Percentiles rank a stretch among this genome's conserved stretches.
These are phyloP conservation scores for Candida krabiensis DNA, from an alignment of 805 yeast genomes.

Conservation along the genomic window DNA sequence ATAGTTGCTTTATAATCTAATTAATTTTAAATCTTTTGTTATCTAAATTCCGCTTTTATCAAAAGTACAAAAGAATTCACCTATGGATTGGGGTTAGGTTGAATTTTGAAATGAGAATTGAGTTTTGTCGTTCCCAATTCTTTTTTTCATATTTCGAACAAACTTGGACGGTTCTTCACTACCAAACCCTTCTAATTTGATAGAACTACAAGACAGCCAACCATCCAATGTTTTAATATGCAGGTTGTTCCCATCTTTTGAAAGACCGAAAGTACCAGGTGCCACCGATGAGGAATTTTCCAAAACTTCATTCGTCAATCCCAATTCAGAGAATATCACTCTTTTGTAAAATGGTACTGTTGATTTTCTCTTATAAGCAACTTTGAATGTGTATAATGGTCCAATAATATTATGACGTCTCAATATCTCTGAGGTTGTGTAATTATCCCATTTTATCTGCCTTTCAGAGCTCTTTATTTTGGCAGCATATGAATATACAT, in stretches of 20 bases:
- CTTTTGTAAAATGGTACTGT: slow-evolving; percentile 28
- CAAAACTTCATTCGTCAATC: slow-evolving; percentile 2
- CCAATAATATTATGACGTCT: slow-evolving; percentile 56
- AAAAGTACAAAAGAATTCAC: not conserved
- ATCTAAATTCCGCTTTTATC: no score
- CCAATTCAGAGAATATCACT: slow-evolving; percentile 47
- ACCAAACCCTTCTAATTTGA: slow-evolving; percentile 58
- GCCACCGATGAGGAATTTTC: slow-evolving; percentile 7
- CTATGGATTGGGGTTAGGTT: no score
- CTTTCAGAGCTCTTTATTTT: slow-evolving; percentile 47
- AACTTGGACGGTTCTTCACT: slow-evolving; percentile 49
- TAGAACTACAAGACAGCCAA: slow-evolving; percentile 30
- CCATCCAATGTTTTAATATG: slow-evolving; percentile 48
- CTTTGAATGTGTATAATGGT: slow-evolving; percentile 46
- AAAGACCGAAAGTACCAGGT: slow-evolving; percentile 28
- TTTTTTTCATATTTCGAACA: slow-evolving; percentile 41
- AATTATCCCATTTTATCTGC: slow-evolving; percentile 48
- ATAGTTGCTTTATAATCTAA: slow-evolving; percentile 27
- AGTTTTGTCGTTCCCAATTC: slow-evolving; percentile 38
- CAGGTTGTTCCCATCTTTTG: slow-evolving; percentile 18
- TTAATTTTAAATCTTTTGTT: no score
- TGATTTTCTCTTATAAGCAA: slow-evolving; percentile 30
- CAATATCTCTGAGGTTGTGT: slow-evolving; percentile 38
- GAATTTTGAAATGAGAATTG: no score
- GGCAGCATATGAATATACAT: slow-evolving; percentile 53